Base-by-base conservation (phyloP, 73 alveolate species). In the Paramecium sonneborni region DNA sequence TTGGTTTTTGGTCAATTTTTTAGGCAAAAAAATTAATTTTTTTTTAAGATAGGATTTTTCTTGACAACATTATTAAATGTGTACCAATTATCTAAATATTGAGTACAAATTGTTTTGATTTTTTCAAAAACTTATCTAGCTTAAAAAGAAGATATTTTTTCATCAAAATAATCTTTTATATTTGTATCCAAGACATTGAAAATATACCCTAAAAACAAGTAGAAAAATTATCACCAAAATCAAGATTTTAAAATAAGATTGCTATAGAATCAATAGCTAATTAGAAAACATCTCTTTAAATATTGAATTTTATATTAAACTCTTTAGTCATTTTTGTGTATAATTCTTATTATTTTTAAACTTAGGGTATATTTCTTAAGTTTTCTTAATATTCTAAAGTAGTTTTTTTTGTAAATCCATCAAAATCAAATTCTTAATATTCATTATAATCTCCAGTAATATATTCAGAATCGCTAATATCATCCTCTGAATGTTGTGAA, bases 171-270 rank as follows among this genome's bases (percentile, higher is more conserved):
- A 6, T 18, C 32, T 52, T 52, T 18, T 5, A 79, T 20, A 4
- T 28, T 11, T 20, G 39, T 6, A 79, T 39, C 28, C 9, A 24
- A 46, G 18, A 79, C 41, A 4, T 79, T 3, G 28, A 21, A 23
- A n/a, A 79, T 20, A 0, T 20, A 15, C 18, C 55, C 55, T 14
- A 20, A 10, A 26, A 44, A 24, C 1, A 79, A 43, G 1, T 79
- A 0, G 76, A 24, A 79, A 43, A 79, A 79, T 79, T 79, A 46
- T 79, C 90, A 5, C 41, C 43, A 41, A 79, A 24, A 79, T 79
- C 55, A 1, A 79, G 55, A 23, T 79, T 43, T 79, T 79, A 12
- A 30, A 52, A 52, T 52, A 52, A 21, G 14, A 52, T 52, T 15
- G 68, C 30, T 18, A n/a, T 52, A 4, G 30, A 18, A 21, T 52